A percentile compares a stretch with the other conserved stretches of the same genome.
Conservation (phyloP, 441 rosid species). For the Gossypium aridum region DNA sequence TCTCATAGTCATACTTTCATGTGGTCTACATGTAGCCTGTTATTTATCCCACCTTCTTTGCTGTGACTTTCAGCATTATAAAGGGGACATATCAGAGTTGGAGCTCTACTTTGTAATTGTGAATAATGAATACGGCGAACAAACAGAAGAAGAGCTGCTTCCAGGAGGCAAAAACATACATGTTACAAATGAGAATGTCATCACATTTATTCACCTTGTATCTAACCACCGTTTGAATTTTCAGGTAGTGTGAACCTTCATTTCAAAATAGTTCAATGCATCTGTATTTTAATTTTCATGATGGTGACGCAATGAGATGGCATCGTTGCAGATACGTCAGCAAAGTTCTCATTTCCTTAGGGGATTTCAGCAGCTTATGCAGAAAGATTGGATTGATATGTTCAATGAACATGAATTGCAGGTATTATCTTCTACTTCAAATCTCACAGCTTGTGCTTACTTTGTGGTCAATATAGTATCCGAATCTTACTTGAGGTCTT, state of each 20-base stretch:
- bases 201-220: constrained; percentile 87
- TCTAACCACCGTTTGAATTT: constrained; percentile 91
- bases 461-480: neutral
- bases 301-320: constrained; percentile 10
- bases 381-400: constrained; percentile 94
- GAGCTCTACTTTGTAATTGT: constrained; percentile 92
- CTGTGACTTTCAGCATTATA: constrained; percentile 57
- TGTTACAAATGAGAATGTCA: constrained; percentile 87
- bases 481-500: neutral
- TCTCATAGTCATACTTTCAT: neutral
- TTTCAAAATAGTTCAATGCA: no score
- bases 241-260: constrained; percentile 45
- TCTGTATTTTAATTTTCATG: neutral
- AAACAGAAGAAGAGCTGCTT: constrained; percentile 89
- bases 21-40: neutral
- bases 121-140: constrained; percentile 96
- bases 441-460: neutral
- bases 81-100: constrained; percentile 73
- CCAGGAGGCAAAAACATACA: constrained; percentile 76
- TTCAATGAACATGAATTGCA: constrained; percentile 97
- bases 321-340: constrained; percentile 72
- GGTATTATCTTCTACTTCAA: constrained; percentile 34
- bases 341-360: constrained; percentile 91
- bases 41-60: neutral
- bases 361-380: constrained; percentile 96